These are phyloP conservation scores for Beauveria scarabaeidicola DNA, from an alignment of 2,329 filamentous ascomycete species.

Conservation along the genomic window DNA sequence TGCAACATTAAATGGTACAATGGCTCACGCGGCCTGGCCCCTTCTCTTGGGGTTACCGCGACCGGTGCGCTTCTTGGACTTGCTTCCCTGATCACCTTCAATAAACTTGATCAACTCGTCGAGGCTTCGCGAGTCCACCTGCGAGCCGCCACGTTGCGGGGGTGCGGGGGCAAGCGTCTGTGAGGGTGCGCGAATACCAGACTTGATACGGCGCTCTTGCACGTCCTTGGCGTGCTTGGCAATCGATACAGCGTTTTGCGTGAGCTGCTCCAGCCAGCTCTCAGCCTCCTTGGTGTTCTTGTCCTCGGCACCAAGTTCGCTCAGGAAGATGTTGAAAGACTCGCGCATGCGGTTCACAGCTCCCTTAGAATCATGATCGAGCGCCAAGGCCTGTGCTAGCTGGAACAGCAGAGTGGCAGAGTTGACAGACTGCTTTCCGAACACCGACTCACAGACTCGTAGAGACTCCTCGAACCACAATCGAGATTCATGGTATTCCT, in stretches of 20 bases:
- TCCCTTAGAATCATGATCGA: conserved; percentile 91
- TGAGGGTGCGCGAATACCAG: conserved; percentile 46
- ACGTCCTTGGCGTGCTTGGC: conserved; percentile 89
- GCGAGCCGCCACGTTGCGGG: conserved; percentile 20
- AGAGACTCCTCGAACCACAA: conserved; percentile 95
- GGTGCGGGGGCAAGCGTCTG: conserved; percentile 24
- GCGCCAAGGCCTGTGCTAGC: conserved; percentile 84
- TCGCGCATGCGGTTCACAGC: conserved; percentile 92
- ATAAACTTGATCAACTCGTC: conserved; percentile 94
- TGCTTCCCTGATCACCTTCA: conserved; percentile 59
- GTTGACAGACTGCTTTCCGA: conserved; percentile 83
- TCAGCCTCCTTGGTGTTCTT: conserved; percentile 98
- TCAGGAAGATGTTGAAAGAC: conserved; percentile 90
- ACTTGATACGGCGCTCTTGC: conserved; percentile 63
- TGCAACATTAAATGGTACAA: conserved; percentile 6
- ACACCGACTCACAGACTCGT: conserved; percentile 78
- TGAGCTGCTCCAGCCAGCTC: conserved; percentile 92
- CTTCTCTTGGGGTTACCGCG: conserved; percentile 49
- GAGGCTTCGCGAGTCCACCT: conserved; percentile 71
- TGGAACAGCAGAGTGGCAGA: conserved; percentile 95
- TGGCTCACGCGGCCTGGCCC: conserved; percentile 20
- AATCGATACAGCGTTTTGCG: conserved; percentile 87
- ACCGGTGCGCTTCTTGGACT: conserved; percentile 47
- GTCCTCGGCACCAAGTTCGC: conserved; percentile 77
- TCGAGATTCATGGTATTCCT: conserved; percentile 89